A percentile compares a stretch with the other conserved stretches of the same genome.
Evolutionary conservation across 1,139 yeast species (phyloP).

Genomic region (Wickerhamiella infanticola): DNA sequence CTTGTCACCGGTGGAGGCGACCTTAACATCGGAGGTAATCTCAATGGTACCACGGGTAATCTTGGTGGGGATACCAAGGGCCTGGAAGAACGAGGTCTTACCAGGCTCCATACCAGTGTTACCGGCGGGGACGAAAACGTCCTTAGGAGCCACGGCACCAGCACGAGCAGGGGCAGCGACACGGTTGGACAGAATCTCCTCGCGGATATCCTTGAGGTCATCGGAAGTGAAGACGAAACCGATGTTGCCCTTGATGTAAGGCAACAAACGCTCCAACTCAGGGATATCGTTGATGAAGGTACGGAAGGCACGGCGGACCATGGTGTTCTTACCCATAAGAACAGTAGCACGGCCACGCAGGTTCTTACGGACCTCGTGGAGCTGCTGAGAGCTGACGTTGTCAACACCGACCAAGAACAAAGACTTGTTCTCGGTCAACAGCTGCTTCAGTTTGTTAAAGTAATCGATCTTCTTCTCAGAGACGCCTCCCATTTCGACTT

Average conservation of each 20-base stretch:
- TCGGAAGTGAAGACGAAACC: slow-evolving; percentile 98
- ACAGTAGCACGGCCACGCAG: slow-evolving; percentile 91
- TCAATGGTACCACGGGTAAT: slow-evolving; percentile 99
- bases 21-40: slow-evolving; percentile 93
- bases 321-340: slow-evolving; percentile 99
- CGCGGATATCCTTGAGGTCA: slow-evolving; percentile 88
- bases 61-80: slow-evolving; percentile 99
- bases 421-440: slow-evolving; percentile 93
- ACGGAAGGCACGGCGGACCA: slow-evolving; percentile 99
- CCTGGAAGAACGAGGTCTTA: slow-evolving; percentile 99
- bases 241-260: slow-evolving; percentile 92
- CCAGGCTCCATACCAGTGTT: slow-evolving; percentile 99
- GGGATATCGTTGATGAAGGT: slow-evolving; percentile 89
- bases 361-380: slow-evolving; percentile 98
- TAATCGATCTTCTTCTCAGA: slow-evolving; percentile 95
- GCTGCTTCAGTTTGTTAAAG: slow-evolving; percentile 88
- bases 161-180: slow-evolving; percentile 99
- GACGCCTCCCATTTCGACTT: slow-evolving; percentile 99
- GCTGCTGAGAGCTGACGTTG: slow-evolving; percentile 98
- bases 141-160: slow-evolving; percentile 98
- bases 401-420: slow-evolving; percentile 98
- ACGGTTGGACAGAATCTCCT: slow-evolving; percentile 71
- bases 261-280: slow-evolving; percentile 88
- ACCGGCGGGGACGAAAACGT: slow-evolving; percentile 96
- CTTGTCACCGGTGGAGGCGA: slow-evolving; percentile 66